Base-by-base conservation (phyloP, 1,139 yeast species). In the Pneumocystis oryctolagi region DNA sequence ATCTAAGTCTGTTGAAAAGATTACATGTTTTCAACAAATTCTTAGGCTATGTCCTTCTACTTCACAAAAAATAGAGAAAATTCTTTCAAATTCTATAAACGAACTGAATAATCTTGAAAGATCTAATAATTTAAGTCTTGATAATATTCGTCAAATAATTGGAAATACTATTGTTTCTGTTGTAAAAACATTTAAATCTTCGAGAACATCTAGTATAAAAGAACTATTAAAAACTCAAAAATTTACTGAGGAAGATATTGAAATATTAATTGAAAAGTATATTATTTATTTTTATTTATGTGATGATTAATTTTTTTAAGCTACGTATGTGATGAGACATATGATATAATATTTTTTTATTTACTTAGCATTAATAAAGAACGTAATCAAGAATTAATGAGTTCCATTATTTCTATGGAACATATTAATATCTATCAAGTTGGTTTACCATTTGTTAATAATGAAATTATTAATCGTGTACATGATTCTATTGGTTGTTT, bases 361-460 rank as follows among this genome's bases (percentile, higher is more conserved):
- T 42, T 63, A 12, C 40, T 40, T 16, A 35, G 20, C 28, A 59
- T 61, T 25, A 59, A 62, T 16, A 60, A 59, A 31, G 25, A 40
- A 9, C n/a, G 30, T 12, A 62, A 63, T 35, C 55, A 58, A 39
- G 64, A 63, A 25, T 47, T 59, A n/a, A 58, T 62, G 2, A 56
- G 40, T n/a, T 62, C 64, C 2, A 25, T 47, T 25, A 25, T 25
- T 25, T 47, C 31, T 47, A 59, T 63, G 32, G 64, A 55, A 20
- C 30, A 34, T 59, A 62, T 55, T 20, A 62, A 63, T 59, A 37
- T 63, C 25, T 39, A 62, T 16, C 65, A 63, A 30, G 55, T 63
- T 40, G 64, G 62, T 16, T 56, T 61, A 6, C 31, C 20, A n/a
- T 35, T 63, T n/a, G 40, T 61, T 1, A 28, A 31, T 32, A 62